Percentiles rank a stretch among this genome's conserved stretches.
phyloP scores from a whole-genome alignment of 352 stramenopile genomes.

The Thraustotheca clavata region DNA sequence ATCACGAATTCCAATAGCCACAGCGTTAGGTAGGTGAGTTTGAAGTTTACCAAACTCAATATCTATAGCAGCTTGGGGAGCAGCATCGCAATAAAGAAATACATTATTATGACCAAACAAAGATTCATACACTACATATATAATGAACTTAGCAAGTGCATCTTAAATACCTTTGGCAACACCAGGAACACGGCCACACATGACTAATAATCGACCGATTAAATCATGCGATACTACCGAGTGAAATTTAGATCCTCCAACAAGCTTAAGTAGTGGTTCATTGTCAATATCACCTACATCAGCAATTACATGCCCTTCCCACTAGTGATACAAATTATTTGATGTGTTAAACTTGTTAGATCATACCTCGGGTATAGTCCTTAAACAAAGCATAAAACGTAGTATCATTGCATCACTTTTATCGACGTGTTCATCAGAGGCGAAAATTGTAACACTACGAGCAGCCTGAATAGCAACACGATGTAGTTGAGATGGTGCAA shows the following conservation, averaged over 20 bases:
- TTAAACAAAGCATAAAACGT: not conserved
- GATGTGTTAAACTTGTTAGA: not conserved
- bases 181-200: not conserved
- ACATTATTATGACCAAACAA: not conserved
- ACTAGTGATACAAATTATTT: not conserved
- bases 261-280: not conserved
- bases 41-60: not conserved
- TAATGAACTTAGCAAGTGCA: not conserved
- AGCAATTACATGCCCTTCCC: not conserved
- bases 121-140: not conserved
- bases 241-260: not conserved
- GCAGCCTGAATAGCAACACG: not conserved
- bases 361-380: not conserved
- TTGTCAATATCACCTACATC: slow-evolving; percentile 12
- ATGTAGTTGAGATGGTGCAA: not conserved
- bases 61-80: not conserved
- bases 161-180: not conserved
- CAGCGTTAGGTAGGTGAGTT: not conserved
- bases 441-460: not conserved
- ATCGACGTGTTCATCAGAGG: not conserved
- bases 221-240: not conserved
- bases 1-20: not conserved
- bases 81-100: not conserved
- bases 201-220: slow-evolving; percentile 5
- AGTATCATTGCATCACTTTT: slow-evolving; percentile 1